A percentile compares a stretch with the other conserved stretches of the same genome.
Evolutionary conservation across 179 eudicot genomes (phyloP).

Genomic region (Amaranthus tricolor): DNA sequence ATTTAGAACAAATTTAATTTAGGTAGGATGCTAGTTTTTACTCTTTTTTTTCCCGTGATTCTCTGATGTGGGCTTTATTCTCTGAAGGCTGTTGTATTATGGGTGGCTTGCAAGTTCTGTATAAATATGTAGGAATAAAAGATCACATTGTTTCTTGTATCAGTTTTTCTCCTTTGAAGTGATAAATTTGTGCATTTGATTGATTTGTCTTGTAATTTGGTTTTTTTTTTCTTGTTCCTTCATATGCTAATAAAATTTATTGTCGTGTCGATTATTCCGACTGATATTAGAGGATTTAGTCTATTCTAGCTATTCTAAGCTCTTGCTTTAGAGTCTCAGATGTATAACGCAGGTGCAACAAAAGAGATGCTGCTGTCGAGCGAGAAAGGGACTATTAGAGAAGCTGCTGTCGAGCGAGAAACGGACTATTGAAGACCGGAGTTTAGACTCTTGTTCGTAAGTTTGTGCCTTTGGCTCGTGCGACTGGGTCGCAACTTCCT

Average conservation of each 20-base stretch:
- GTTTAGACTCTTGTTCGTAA: no score
- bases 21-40: conserved; percentile 11
- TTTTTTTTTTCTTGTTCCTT: background rate
- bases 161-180: background rate
- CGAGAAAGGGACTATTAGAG: background rate
- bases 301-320: background rate
- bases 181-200: background rate
- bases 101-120: conserved; percentile 20
- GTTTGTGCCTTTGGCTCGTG: no score
- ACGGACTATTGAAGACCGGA: no score
- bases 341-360: background rate
- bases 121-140: conserved; percentile 22
- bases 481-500: no score
- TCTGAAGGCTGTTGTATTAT: conserved; percentile 12
- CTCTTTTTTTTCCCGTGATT: background rate
- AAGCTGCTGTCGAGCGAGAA: no score
- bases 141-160: background rate
- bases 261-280: no score
- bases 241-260: no score
- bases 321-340: background rate
- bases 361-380: background rate
- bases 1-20: conserved; percentile 22
- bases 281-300: no score
- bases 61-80: conserved; percentile 16
- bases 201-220: background rate